These are phyloP conservation scores for Petunia secreta DNA, from an alignment of 257 asterid species.

Conservation along the genomic window DNA sequence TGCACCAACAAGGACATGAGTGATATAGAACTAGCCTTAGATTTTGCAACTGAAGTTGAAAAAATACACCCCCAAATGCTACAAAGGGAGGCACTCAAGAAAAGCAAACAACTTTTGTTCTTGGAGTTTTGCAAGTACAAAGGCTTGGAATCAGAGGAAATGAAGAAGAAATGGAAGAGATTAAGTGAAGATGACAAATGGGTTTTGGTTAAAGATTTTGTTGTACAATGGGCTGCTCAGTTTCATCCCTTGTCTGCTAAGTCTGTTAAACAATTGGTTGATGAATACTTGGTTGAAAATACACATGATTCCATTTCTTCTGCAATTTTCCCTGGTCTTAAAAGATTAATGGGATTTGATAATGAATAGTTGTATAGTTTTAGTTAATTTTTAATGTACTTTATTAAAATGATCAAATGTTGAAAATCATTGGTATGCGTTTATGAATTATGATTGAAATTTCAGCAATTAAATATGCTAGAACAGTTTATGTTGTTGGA, in stretches of 20 bases:
- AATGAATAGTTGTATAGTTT: constrained; percentile 18
- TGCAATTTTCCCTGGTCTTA: constrained; percentile 43
- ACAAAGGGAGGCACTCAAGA: constrained; percentile 59
- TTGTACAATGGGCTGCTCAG: constrained; percentile 65
- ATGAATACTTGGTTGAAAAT: constrained; percentile 48
- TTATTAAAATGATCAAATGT: too few relatives aligned
- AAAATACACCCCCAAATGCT: constrained; percentile 40
- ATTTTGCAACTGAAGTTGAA: constrained; percentile 48
- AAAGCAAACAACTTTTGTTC: constrained; percentile 71
- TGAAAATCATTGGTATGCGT: background rate
- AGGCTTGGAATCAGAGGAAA: constrained; percentile 59
- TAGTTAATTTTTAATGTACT: background rate
- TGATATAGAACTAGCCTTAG: constrained; percentile 55
- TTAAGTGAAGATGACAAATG: constrained; percentile 60
- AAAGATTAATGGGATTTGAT: constrained; percentile 52
- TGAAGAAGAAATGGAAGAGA: constrained; percentile 59
- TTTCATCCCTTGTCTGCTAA: constrained; percentile 77
- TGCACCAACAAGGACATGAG: constrained; percentile 47
- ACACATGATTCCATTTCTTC: constrained; percentile 27
- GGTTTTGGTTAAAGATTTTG: constrained; percentile 58
- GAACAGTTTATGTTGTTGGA: too few relatives aligned
- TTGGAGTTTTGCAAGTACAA: constrained; percentile 53
- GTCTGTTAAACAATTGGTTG: constrained; percentile 69
- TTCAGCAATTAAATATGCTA: background rate
- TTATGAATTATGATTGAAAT: background rate